These are phyloP conservation scores for Calonectria hongkongensis DNA, from an alignment of 2,329 filamentous ascomycete species.

Conservation along the genomic window DNA sequence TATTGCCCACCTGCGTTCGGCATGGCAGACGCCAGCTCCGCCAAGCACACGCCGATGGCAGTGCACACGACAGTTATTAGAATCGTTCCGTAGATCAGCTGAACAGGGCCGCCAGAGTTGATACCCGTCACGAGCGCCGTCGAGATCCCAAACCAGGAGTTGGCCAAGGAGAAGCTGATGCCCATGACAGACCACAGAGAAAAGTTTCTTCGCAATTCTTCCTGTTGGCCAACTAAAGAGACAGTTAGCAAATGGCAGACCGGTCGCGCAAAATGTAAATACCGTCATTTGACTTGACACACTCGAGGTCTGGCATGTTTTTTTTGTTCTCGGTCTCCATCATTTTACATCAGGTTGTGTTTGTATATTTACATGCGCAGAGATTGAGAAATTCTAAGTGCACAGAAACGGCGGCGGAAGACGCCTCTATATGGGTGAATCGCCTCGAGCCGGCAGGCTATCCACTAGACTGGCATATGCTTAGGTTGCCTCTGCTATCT, in stretches of 20 bases:
- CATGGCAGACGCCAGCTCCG: constrained; percentile 32
- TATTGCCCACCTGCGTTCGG: constrained; percentile 30
- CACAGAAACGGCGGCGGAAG: not conserved
- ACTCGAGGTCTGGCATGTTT: constrained; percentile 1
- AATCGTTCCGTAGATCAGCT: constrained; percentile 32
- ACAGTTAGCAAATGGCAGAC: not conserved
- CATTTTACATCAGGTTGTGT: not conserved
- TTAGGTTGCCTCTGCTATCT: not conserved
- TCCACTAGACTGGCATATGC: not conserved
- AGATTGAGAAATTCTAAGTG: not conserved
- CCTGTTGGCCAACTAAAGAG: constrained; percentile 18
- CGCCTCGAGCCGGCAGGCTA: not conserved
- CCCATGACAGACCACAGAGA: constrained; percentile 42
- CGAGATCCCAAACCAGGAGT: constrained; percentile 40
- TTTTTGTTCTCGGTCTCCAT: constrained; percentile 14
- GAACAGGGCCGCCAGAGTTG: constrained; percentile 34
- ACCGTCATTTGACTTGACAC: constrained; percentile 29
- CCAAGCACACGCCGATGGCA: constrained; percentile 25
- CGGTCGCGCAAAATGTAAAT: not conserved
- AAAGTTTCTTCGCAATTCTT: constrained; percentile 35
- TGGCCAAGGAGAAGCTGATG: constrained; percentile 37
- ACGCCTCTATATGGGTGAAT: not conserved
- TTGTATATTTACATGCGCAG: not conserved
- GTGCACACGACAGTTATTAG: constrained; percentile 7
- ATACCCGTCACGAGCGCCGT: constrained; percentile 35